These are phyloP conservation scores for Blastomyces percursus DNA, from an alignment of 2,329 filamentous ascomycete species.

Conservation along the genomic window DNA sequence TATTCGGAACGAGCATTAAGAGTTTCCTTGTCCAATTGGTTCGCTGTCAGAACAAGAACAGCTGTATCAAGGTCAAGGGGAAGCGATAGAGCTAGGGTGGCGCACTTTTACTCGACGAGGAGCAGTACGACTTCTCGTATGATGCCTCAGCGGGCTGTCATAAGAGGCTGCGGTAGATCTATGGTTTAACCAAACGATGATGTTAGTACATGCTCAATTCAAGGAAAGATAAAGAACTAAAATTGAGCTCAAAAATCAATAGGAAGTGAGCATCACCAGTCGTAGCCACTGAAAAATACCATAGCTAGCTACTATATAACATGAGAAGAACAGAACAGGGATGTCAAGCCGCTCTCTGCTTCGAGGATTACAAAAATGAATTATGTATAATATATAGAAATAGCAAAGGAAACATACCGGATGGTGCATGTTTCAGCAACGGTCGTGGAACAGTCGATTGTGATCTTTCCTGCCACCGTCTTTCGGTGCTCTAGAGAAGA, in stretches of 20 bases:
- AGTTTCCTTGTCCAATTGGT: constrained; percentile 55
- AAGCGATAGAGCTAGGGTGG: constrained; percentile 1
- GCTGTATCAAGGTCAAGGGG: neutral
- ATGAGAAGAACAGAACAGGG: neutral
- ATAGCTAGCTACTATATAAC: neutral
- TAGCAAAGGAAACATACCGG: constrained; percentile 2
- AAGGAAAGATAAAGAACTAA: neutral
- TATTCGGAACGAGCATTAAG: constrained; percentile 82
- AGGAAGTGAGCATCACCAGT: neutral
- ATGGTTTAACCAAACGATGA: neutral
- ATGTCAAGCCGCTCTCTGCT: neutral
- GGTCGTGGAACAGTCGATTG: neutral
- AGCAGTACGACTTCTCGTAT: constrained; percentile 49
- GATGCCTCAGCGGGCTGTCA: constrained; percentile 21
- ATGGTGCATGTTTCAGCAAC: neutral
- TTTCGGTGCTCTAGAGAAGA: neutral
- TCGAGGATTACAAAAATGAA: neutral
- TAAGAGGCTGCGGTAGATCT: constrained; percentile 11
- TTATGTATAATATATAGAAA: neutral
- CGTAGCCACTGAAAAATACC: neutral
- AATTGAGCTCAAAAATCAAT: neutral
- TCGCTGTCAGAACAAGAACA: constrained; percentile 1
- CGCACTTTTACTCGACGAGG: constrained; percentile 52
- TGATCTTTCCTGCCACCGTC: neutral
- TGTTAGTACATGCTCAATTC: neutral